Evolutionary conservation across 2,329 filamentous ascomycete genomes (phyloP).

Genomic region (Aciculosporium take): DNA sequence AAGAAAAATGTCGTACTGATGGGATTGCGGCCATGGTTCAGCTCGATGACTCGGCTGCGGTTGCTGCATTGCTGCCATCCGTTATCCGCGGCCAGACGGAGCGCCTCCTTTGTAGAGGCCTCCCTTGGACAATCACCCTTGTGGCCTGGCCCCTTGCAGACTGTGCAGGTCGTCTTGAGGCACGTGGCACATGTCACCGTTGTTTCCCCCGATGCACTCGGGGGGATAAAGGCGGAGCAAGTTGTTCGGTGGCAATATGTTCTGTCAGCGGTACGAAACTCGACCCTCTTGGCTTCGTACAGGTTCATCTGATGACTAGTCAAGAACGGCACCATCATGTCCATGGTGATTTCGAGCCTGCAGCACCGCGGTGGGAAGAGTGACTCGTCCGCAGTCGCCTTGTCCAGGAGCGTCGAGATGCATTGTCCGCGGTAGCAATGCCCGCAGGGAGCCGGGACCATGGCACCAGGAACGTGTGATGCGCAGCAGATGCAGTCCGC

Average conservation of each 20-base stretch:
- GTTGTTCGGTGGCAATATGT: constrained; percentile 33
- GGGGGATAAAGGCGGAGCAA: constrained; percentile 34
- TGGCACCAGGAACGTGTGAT: too few relatives aligned
- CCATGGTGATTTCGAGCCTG: constrained; percentile 23
- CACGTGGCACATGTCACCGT: constrained; percentile 31
- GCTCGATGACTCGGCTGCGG: constrained; percentile 34
- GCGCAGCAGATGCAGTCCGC: too few relatives aligned
- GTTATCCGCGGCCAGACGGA: constrained; percentile 25
- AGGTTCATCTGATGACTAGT: constrained; percentile 16
- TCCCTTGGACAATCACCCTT: constrained; percentile 34
- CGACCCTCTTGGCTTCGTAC: constrained; percentile 31
- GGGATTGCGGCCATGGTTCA: constrained; percentile 37
- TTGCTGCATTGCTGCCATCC: constrained; percentile 37
- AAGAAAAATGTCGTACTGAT: constrained; percentile 31
- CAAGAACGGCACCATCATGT: constrained; percentile 21
- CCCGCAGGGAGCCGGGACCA: constrained; percentile 8
- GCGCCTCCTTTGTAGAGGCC: constrained; percentile 20
- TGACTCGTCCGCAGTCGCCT: constrained; percentile 31
- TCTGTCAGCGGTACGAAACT: constrained; percentile 31
- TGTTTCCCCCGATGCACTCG: constrained; percentile 15
- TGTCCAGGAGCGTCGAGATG: constrained; percentile 28
- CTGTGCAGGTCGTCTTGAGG: constrained; percentile 27
- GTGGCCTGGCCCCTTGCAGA: constrained; percentile 35
- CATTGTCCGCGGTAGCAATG: constrained; percentile 40
- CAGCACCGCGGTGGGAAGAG: constrained; percentile 44